These are phyloP conservation scores for Shiraia bambusicola DNA, from an alignment of 2,329 filamentous ascomycete species.

Conservation along the genomic window DNA sequence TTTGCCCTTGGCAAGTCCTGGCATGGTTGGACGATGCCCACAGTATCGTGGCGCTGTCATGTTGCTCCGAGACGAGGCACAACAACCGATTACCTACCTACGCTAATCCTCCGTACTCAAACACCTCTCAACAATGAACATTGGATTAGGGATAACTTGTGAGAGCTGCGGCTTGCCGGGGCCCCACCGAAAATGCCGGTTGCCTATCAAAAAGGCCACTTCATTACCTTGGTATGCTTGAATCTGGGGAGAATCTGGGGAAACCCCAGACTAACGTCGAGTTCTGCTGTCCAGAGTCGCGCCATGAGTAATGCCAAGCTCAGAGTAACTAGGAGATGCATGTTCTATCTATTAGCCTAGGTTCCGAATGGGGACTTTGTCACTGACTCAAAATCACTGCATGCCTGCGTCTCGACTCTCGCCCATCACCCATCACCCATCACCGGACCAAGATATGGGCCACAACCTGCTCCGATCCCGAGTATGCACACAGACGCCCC, in stretches of 20 bases:
- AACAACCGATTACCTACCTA: too few species aligned
- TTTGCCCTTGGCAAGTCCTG: not conserved
- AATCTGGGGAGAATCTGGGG: constrained; percentile 9
- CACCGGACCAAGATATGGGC: too few species aligned
- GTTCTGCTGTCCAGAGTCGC: not conserved
- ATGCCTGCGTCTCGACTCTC: too few species aligned
- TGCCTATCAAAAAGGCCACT: not conserved
- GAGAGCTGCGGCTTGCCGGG: not conserved
- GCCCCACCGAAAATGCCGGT: not conserved
- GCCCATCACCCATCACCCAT: too few species aligned
- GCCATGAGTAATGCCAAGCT: constrained; percentile 11
- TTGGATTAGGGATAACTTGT: too few species aligned
- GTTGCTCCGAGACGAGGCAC: too few species aligned
- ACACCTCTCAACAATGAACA: too few species aligned
- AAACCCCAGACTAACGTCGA: not conserved
- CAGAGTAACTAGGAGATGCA: constrained; percentile 1
- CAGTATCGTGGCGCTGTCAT: not conserved
- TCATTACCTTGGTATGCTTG: not conserved
- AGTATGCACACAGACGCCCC: too few species aligned
- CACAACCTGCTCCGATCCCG: too few species aligned
- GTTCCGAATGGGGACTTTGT: too few species aligned
- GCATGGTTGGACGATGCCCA: not conserved
- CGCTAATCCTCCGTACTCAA: too few species aligned
- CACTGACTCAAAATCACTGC: too few species aligned
- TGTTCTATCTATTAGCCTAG: not conserved